Conservation (phyloP, 306 rosid species). For the Rubus idaeus region DNA sequence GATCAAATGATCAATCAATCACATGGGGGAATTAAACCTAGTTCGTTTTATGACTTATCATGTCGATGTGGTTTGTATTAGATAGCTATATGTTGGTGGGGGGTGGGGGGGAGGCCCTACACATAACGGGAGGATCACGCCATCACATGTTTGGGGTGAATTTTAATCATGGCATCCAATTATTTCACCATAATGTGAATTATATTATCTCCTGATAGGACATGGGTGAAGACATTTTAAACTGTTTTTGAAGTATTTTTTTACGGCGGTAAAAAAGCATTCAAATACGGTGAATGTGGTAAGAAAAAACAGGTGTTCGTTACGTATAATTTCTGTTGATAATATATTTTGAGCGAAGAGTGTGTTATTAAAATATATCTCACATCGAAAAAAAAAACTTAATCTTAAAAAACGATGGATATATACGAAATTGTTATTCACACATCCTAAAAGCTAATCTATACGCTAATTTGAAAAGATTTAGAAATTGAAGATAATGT, state of each 20-base stretch:
- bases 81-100: background rate
- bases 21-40: background rate
- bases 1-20: slow-evolving; percentile 28
- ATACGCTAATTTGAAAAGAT: too few species aligned
- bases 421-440: too few species aligned
- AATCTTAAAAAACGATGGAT: too few species aligned
- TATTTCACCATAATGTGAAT: background rate
- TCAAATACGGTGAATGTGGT: background rate
- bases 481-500: too few species aligned
- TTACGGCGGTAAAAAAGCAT: background rate
- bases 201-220: background rate
- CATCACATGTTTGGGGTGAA: background rate
- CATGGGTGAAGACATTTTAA: background rate
- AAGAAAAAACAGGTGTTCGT: too few species aligned
- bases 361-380: too few species aligned
- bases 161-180: slow-evolving; percentile 4
- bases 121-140: background rate
- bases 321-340: too few species aligned
- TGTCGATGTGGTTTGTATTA: background rate
- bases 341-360: too few species aligned
- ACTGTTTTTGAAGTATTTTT: background rate
- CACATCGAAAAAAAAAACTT: too few species aligned
- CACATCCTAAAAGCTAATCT: too few species aligned
- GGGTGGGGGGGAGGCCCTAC: slow-evolving; percentile 13
- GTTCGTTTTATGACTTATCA: background rate